Base-by-base conservation (phyloP, 495 filamentous ascomycete species). In the Aspergillus taichungensis region DNA sequence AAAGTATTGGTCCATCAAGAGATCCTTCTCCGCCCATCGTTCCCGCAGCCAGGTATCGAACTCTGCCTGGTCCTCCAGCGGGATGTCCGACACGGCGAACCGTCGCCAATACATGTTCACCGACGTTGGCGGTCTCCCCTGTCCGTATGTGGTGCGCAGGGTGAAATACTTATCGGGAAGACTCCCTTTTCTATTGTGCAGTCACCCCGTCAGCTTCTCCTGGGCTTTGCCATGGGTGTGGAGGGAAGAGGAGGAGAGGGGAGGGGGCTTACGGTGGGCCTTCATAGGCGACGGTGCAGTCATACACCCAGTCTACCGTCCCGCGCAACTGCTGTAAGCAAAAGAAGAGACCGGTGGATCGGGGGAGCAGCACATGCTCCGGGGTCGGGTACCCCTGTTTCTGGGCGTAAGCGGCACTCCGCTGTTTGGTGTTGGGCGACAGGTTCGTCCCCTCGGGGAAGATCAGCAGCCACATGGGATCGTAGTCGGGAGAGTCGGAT, bases 41-140 rank as follows among this genome's bases (percentile, higher is more conserved):
- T 65, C 61, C 34, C 64, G 56, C 7, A 83, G 56, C 81, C 81
- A 85, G 13, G 58, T 54, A 37, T 75, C 72, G 50, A 85, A 84
- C 9, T 62, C 65, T 34, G 75, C 61, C 6, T 66, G 62, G 47
- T 84, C 72, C 39, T 79, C 68, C 4, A 81, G 51, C n/a, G 81
- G 81, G 30, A 85, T 80, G 3, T 69, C 62, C 9, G 72, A 61
- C 18, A 83, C 56, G 10, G 68, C 55, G 51, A 80, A 83, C 12
- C 80, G 71, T 35, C 81, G 67, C 81, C 81, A 85, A 60, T 84
- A 71, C 76, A 84, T 79, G 51, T 84, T 84, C 42, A 85, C 79
- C 6, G 77, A 83, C 42, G 78, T 83, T 13, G 81, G 81, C 5
- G 78, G 76, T n/a, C 78, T 72, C 31, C 81, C 81, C 61, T 83